A percentile compares a stretch with the other conserved stretches of the same genome.
These are phyloP conservation scores for Amanita phalloides DNA, from an alignment of 768 basidiomycete species.

Conservation along the genomic window DNA sequence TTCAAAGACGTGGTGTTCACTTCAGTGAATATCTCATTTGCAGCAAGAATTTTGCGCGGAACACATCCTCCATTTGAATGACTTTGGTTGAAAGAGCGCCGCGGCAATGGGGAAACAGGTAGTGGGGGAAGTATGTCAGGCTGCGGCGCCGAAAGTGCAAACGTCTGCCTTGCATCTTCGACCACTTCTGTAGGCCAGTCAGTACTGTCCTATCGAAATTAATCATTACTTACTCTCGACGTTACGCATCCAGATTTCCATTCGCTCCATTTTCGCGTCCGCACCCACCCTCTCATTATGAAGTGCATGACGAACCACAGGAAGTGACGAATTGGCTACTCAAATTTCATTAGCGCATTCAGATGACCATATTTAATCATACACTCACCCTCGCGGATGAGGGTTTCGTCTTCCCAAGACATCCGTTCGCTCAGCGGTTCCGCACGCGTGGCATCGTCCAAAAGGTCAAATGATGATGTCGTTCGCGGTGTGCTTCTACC, in stretches of 20 bases:
- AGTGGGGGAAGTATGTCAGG: slow-evolving; percentile 46
- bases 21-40: slow-evolving; percentile 59
- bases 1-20: slow-evolving; percentile 15
- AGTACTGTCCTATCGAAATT: slow-evolving; percentile 1
- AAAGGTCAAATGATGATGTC: slow-evolving; percentile 27
- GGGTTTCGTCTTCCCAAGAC: slow-evolving; percentile 41
- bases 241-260: slow-evolving; percentile 75
- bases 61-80: slow-evolving; percentile 38
- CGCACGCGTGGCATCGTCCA: slow-evolving; percentile 12
- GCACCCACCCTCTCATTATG: slow-evolving; percentile 41
- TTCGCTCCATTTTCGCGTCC: slow-evolving; percentile 50
- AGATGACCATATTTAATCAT: not conserved
- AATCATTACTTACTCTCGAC: slow-evolving; percentile 58
- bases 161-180: slow-evolving; percentile 69
- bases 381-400: slow-evolving; percentile 31
- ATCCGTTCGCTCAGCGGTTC: slow-evolving; percentile 16
- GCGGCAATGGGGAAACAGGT: slow-evolving; percentile 45
- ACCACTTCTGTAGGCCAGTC: slow-evolving; percentile 49
- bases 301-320: slow-evolving; percentile 41
- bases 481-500: slow-evolving; percentile 33
- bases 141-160: slow-evolving; percentile 43
- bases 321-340: slow-evolving; percentile 40
- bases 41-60: slow-evolving; percentile 53
- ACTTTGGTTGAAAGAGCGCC: slow-evolving; percentile 29
- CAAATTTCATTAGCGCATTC: slow-evolving; percentile 1